Percentiles rank a stretch among this genome's conserved stretches.
These are phyloP conservation scores for Noccaea caerulescens DNA, from an alignment of 345 rosid genomes.

Conservation along the genomic window DNA sequence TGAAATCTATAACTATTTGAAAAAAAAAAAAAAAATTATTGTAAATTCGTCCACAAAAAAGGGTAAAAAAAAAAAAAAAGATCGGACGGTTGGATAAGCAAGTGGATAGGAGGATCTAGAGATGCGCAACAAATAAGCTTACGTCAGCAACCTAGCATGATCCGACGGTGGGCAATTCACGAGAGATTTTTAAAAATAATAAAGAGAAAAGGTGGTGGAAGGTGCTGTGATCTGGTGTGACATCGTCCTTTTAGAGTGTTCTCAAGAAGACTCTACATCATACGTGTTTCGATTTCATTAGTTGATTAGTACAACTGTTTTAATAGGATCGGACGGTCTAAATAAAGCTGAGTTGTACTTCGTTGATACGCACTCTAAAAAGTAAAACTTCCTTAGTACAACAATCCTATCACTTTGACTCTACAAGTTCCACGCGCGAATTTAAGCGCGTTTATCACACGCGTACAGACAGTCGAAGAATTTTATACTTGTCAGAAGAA, in stretches of 20 bases:
- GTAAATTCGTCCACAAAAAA: no score
- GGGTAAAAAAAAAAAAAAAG: background rate
- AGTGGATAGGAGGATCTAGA: constrained; percentile 34
- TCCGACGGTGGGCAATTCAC: constrained; percentile 42
- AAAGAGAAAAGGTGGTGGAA: background rate
- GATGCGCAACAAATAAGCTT: constrained; percentile 35
- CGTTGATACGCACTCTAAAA: constrained; percentile 23
- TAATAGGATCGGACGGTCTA: constrained; percentile 39
- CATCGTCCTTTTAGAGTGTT: constrained; percentile 22
- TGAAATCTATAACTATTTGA: no score
- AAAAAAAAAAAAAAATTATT: no score
- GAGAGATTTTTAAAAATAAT: background rate
- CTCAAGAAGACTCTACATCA: background rate
- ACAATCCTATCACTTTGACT: constrained; percentile 40
- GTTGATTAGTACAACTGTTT: background rate
- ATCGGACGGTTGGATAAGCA: constrained; percentile 27
- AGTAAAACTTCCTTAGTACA: constrained; percentile 18
- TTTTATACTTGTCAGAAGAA: constrained; percentile 30
- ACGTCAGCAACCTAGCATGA: constrained; percentile 37
- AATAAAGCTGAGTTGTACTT: constrained; percentile 26
- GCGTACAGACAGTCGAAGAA: constrained; percentile 3
- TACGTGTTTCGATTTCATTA: background rate
- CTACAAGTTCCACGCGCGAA: background rate
- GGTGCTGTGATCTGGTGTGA: constrained; percentile 33
- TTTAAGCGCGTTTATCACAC: background rate